Evolutionary conservation across 768 basidiomycete genomes (phyloP).

Genomic region (Pholiota conissans): DNA sequence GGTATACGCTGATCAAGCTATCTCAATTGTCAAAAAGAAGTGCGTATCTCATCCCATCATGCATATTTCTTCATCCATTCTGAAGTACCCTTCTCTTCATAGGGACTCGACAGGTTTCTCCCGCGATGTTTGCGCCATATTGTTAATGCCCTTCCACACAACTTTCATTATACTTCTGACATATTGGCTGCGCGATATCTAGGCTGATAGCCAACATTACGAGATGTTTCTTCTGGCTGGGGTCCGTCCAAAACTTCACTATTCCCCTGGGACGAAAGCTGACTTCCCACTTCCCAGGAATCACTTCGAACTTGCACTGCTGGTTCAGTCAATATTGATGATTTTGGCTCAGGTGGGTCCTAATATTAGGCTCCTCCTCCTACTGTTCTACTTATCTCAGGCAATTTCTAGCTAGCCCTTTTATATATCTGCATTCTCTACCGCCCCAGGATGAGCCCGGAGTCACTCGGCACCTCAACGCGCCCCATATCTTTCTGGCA

Average conservation of each 20-base stretch:
- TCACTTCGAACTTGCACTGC: conserved; percentile 71
- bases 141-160: conserved; percentile 42
- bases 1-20: conserved; percentile 83
- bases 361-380: neutral
- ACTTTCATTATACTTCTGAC: conserved; percentile 3
- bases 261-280: conserved; percentile 4
- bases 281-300: conserved; percentile 32
- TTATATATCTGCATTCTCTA: conserved; percentile 82
- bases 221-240: conserved; percentile 90
- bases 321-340: conserved; percentile 85
- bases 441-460: conserved; percentile 59
- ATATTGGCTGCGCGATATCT: conserved; percentile 4
- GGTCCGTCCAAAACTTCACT: conserved; percentile 32
- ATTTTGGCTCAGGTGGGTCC: conserved; percentile 72
- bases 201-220: conserved; percentile 85
- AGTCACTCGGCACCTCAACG: conserved; percentile 55
- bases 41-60: conserved; percentile 23
- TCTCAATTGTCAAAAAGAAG: conserved; percentile 81
- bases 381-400: conserved; percentile 14
- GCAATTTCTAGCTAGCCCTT: conserved; percentile 58
- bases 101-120: conserved; percentile 89
- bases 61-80: conserved; percentile 1
- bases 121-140: conserved; percentile 81
- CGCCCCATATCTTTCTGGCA: conserved; percentile 84
- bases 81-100: conserved; percentile 1